These are phyloP conservation scores for Rhizopus sp. DNA, from an alignment of 371 early-diverging fungal genomes.

Conservation along the genomic window DNA sequence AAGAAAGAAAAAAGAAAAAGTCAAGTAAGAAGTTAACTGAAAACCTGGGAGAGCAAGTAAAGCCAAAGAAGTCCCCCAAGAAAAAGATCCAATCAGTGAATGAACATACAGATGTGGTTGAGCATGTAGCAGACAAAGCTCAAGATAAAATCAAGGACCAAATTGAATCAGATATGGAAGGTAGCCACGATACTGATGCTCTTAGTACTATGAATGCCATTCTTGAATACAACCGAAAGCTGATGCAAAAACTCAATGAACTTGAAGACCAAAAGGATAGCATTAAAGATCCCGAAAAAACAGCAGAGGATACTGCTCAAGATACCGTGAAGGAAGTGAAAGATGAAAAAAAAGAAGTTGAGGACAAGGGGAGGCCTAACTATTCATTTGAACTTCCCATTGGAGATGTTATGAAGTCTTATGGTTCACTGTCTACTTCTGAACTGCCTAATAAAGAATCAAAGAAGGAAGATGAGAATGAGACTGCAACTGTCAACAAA, in stretches of 20 bases:
- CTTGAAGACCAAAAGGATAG: slow-evolving; percentile 10
- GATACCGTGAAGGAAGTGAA: slow-evolving; percentile 13
- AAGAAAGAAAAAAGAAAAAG: too few relatives aligned
- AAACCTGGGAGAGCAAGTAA: too few relatives aligned
- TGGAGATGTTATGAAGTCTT: slow-evolving; percentile 16
- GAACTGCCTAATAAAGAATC: slow-evolving; percentile 2
- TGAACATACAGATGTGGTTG: background rate
- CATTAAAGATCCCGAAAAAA: slow-evolving; percentile 3
- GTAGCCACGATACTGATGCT: slow-evolving; percentile 5
- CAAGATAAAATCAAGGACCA: slow-evolving; percentile 1
- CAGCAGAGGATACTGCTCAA: slow-evolving; percentile 11
- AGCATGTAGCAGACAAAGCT: background rate
- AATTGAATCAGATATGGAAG: background rate
- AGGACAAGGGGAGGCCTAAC: slow-evolving; percentile 8
- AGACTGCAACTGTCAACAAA: background rate
- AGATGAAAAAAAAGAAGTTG: slow-evolving; percentile 8
- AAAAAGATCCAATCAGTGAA: too few relatives aligned
- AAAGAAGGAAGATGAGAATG: background rate
- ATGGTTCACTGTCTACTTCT: slow-evolving; percentile 10
- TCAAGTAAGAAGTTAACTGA: too few relatives aligned
- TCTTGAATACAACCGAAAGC: slow-evolving; percentile 21
- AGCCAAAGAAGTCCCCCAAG: too few relatives aligned
- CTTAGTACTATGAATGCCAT: slow-evolving; percentile 24
- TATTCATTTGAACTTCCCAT: slow-evolving; percentile 22
- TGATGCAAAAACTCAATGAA: slow-evolving; percentile 7